A percentile compares a stretch with the other conserved stretches of the same genome.
Conservation (phyloP, 2,329 filamentous ascomycete genomes). For the Fusarium kyushuense region DNA sequence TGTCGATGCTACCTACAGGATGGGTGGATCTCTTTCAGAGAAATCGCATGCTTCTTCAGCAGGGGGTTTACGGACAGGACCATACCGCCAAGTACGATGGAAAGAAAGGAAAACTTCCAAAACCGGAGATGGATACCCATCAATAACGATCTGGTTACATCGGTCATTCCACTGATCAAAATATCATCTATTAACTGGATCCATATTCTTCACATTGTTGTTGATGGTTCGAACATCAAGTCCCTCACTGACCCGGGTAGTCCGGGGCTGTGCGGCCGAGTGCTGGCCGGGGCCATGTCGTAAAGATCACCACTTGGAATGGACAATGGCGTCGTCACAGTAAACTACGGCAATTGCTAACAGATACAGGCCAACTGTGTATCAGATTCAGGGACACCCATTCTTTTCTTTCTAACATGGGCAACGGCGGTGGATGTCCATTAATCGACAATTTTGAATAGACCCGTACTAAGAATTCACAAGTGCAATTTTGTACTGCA, state of each 20-base stretch:
- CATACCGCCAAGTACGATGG: background rate
- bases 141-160: background rate
- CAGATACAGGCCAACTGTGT: conserved; percentile 21
- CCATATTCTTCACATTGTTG: conserved; percentile 2
- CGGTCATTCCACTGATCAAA: conserved; percentile 4
- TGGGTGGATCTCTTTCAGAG: conserved; percentile 16
- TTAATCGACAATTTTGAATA: background rate
- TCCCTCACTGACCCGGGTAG: conserved; percentile 28
- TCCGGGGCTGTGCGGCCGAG: conserved; percentile 39
- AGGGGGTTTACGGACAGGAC: conserved; percentile 23
- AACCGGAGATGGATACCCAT: background rate
- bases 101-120: conserved; percentile 10
- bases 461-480: background rate
- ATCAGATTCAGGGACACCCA: conserved; percentile 3
- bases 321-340: conserved; percentile 28
- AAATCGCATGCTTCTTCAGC: conserved; percentile 34
- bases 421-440: conserved; percentile 22
- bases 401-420: background rate
- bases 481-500: background rate
- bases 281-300: conserved; percentile 29
- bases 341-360: conserved; percentile 31
- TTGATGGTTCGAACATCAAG: background rate
- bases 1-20: conserved; percentile 5
- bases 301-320: conserved; percentile 19
- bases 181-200: conserved; percentile 18